Base-by-base conservation (phyloP, 2,329 filamentous ascomycete species). In the Pseudogymnoascus sp. region DNA sequence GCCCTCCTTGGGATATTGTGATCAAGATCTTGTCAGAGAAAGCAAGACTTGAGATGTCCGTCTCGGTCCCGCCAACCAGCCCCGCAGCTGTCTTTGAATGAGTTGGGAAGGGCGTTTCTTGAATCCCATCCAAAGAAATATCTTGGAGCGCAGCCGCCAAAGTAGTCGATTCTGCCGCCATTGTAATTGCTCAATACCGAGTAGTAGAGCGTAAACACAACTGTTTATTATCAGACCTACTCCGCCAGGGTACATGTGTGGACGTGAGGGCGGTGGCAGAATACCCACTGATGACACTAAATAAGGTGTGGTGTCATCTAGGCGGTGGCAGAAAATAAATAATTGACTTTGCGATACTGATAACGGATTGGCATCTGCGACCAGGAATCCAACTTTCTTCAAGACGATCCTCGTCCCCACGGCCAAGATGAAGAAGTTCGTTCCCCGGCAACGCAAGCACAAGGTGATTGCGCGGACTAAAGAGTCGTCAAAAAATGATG, bases 11-110 rank as follows among this genome's bases (percentile, higher is more conserved):
- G 0, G 90, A 90, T 64, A 97, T 83, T 0, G 92, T 97, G 66
- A 99, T 79, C 69, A 99, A 78, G 69, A 99, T 91, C 76, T 91
- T 96, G 81, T 97, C 95, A 7, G 87, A 82, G 76, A 97, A 97
- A 69, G 81, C 85, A 61, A 92, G 80, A 9, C 82, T 82, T 40
- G 85, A 87, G 35, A 90, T 87, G 67, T 91, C 86, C 1, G 95
- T 97, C 37, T 81, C 75, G 21, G 88, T 75, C 31, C 85, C 86
- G 65, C 88, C 85, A 65, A 97, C 84, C 2, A 79, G 72, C 2
- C 88, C 87, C 1, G 83, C 77, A n/a, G 84, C 67, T 49, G 66
- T 64, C 63, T 72, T 72, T 4, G 67, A 67, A 14, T 62, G 37
- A 0, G 69, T 69, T 18, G 72, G 72, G 63, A 71, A 74, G 2